Conservation (phyloP, 192 early-diverging fungal genomes). For the Coemansia pectinata region DNA sequence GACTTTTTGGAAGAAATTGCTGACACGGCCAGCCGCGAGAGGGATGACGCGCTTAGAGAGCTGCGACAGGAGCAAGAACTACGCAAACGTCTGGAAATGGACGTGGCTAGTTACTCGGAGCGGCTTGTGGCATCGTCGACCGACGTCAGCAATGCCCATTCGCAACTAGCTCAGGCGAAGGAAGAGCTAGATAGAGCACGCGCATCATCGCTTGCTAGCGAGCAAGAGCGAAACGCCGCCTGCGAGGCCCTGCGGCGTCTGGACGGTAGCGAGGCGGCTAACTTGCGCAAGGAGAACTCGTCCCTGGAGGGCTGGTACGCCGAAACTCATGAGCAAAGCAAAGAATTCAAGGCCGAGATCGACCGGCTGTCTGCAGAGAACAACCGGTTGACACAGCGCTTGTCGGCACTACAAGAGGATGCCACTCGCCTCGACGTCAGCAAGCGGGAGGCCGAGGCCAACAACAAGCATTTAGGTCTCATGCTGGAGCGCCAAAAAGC, state of each 20-base stretch:
- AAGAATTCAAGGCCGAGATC: slow-evolving; percentile 33
- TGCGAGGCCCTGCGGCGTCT: slow-evolving; percentile 42
- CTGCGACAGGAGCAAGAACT: slow-evolving; percentile 30
- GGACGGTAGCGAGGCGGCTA: slow-evolving; percentile 43
- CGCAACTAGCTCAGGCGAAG: slow-evolving; percentile 29
- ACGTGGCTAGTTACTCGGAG: slow-evolving; percentile 25
- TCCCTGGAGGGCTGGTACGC: slow-evolving; percentile 50
- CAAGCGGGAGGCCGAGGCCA: slow-evolving; percentile 34
- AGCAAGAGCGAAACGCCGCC: slow-evolving; percentile 31
- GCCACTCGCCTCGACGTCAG: slow-evolving; percentile 29
- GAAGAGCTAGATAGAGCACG: slow-evolving; percentile 49
- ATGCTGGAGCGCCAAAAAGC: slow-evolving; percentile 28
- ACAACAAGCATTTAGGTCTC: slow-evolving; percentile 25
- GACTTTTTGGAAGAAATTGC: slow-evolving; percentile 43
- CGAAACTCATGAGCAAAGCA: slow-evolving; percentile 44
- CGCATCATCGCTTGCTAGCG: slow-evolving; percentile 34
- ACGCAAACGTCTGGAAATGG: slow-evolving; percentile 50
- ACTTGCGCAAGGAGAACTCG: slow-evolving; percentile 38
- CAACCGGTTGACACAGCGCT: slow-evolving; percentile 43
- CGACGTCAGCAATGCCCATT: slow-evolving; percentile 26
- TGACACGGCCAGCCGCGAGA: slow-evolving; percentile 49
- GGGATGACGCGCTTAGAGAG: slow-evolving; percentile 44
- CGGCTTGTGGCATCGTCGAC: slow-evolving; percentile 21
- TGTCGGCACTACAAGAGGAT: slow-evolving; percentile 28
- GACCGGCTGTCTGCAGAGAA: slow-evolving; percentile 53